Conservation (phyloP, 1,284 basidiomycete species). For the Sphaerobolus stellatus region DNA sequence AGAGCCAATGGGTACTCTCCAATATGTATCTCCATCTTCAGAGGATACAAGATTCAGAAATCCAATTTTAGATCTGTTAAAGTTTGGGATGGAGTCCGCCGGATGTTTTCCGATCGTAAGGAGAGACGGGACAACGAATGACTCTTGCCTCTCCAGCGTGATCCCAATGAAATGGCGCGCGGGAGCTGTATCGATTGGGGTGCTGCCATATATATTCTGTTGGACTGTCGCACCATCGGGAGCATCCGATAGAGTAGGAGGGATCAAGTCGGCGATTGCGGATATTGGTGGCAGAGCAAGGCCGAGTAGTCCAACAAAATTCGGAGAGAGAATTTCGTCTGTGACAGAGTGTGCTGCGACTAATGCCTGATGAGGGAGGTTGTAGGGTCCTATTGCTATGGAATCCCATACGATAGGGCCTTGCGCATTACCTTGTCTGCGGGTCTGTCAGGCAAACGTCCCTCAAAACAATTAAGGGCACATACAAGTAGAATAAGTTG, state of each 20-base stretch:
- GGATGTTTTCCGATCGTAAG: constrained; percentile 71
- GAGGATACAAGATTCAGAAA: constrained; percentile 48
- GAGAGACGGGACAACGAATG: constrained; percentile 49
- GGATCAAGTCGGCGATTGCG: constrained; percentile 50
- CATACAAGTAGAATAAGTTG: constrained; percentile 53
- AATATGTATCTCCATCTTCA: constrained; percentile 46
- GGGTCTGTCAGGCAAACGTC: constrained; percentile 53
- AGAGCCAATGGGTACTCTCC: constrained; percentile 55
- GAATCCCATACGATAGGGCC: constrained; percentile 9
- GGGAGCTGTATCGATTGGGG: constrained; percentile 50
- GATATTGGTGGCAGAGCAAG: constrained; percentile 68
- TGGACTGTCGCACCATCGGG: constrained; percentile 63
- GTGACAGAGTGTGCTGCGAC: constrained; percentile 54
- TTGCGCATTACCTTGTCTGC: constrained; percentile 60
- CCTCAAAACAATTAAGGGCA: constrained; percentile 57
- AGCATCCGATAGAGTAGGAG: constrained; percentile 43
- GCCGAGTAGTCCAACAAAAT: constrained; percentile 68
- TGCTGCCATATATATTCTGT: constrained; percentile 66
- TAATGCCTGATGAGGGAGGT: constrained; percentile 23
- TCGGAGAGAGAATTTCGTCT: constrained; percentile 51
- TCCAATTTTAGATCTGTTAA: constrained; percentile 49
- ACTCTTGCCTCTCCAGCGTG: constrained; percentile 66
- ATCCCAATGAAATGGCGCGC: constrained; percentile 62
- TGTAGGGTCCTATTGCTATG: constrained; percentile 8
- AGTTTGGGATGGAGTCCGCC: constrained; percentile 37